These are phyloP conservation scores for Byssochlamys sp. DNA, from an alignment of 2,329 filamentous ascomycete species.

Conservation along the genomic window DNA sequence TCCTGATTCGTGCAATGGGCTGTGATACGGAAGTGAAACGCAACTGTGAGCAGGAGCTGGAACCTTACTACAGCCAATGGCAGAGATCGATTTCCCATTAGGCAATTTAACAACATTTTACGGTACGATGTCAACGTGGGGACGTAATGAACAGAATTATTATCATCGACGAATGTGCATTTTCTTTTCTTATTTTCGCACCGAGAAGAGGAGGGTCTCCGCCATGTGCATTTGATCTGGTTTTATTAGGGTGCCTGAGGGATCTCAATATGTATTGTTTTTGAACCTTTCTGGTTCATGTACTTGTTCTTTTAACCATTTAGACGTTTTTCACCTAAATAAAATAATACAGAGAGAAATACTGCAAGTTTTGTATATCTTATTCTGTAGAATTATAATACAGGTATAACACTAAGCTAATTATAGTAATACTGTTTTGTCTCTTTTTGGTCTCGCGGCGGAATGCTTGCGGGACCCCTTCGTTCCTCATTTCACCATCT, in stretches of 20 bases:
- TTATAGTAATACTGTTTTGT: not conserved
- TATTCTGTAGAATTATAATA: not conserved
- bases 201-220: not conserved
- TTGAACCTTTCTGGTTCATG: not conserved
- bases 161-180: not conserved
- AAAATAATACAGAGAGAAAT: not conserved
- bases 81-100: constrained; percentile 12
- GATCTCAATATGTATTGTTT: not conserved
- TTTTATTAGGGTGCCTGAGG: not conserved
- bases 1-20: constrained; percentile 67
- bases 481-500: not conserved
- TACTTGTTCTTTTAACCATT: not conserved
- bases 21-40: constrained; percentile 52
- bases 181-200: not conserved
- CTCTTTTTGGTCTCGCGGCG: not conserved
- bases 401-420: not conserved
- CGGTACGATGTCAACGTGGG: not conserved
- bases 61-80: constrained; percentile 41
- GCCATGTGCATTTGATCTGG: not conserved
- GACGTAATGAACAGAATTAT: not conserved
- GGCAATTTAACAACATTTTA: not conserved
- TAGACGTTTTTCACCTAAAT: not conserved
- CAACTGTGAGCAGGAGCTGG: constrained; percentile 64
- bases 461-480: not conserved
- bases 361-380: not conserved